These are phyloP conservation scores for Xylariales sp. DNA, from an alignment of 2,329 filamentous ascomycete species.

Conservation along the genomic window DNA sequence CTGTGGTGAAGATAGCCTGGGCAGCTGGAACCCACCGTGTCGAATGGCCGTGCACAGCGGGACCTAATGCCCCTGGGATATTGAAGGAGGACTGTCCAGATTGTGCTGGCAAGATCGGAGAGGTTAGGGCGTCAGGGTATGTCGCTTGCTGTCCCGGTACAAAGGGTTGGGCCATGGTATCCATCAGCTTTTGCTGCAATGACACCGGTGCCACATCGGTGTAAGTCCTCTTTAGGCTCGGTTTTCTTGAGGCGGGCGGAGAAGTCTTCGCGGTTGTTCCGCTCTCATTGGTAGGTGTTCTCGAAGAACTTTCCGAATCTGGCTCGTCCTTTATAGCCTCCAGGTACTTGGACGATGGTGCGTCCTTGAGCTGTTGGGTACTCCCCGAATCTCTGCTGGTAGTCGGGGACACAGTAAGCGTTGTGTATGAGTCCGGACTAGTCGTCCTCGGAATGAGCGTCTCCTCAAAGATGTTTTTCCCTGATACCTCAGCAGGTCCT, in stretches of 20 bases:
- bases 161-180: slow-evolving; percentile 81
- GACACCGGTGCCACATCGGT: slow-evolving; percentile 75
- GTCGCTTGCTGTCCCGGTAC: slow-evolving; percentile 41
- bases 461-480: slow-evolving; percentile 79
- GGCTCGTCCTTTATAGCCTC: slow-evolving; percentile 18
- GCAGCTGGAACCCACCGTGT: slow-evolving; percentile 87
- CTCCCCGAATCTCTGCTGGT: slow-evolving; percentile 6
- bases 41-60: slow-evolving; percentile 77
- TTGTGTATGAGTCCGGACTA: slow-evolving; percentile 43
- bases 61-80: slow-evolving; percentile 44
- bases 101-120: slow-evolving; percentile 38
- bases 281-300: slow-evolving; percentile 53
- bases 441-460: slow-evolving; percentile 60
- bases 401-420: slow-evolving; percentile 30
- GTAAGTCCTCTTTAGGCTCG: slow-evolving; percentile 76
- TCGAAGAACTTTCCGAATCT: slow-evolving; percentile 46
- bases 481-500: slow-evolving; percentile 69
- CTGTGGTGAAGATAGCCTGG: slow-evolving; percentile 97
- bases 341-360: slow-evolving; percentile 11
- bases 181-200: slow-evolving; percentile 77
- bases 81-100: slow-evolving; percentile 33
- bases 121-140: slow-evolving; percentile 33
- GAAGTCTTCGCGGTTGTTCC: slow-evolving; percentile 47
- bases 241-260: slow-evolving; percentile 54
- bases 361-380: background rate